Base-by-base conservation (phyloP, 768 basidiomycete species). In the Mycena amicta region DNA sequence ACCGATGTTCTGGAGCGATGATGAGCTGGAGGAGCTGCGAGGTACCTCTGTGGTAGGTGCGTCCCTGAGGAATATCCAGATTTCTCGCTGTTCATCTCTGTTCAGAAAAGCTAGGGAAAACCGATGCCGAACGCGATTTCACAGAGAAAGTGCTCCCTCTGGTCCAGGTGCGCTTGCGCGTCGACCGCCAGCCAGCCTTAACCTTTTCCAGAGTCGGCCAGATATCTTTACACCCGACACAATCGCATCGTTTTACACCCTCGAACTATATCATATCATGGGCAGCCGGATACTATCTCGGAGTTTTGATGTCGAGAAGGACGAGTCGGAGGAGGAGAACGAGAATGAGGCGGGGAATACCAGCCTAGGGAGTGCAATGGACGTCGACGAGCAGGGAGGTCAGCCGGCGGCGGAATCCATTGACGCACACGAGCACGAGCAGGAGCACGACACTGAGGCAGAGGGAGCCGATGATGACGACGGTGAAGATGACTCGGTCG, bases 221-320 rank as follows among this genome's bases (percentile, higher is more conserved):
- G 85, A 88, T 59, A 71, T 95, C n/a, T 98, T 98, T 67, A 79
- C 79, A 11, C 73, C 77, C 3, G 74, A 76, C 13, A 72, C 78
- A 23, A n/a, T n/a, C n/a, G n/a, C n/a, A n/a, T 67, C 63, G 20
- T 74, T 80, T 67, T 97, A 90, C 72, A 84, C 88, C 0, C 71
- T 95, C 15, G 81, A 86, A 41, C 77, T 81, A 20, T 98, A 90
- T 67, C 97, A 98, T 71, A 72, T 90, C 29, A 92, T 92, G 79
- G 97, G 97, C 6, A 95, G 92, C 61, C 82, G 92, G 25, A 93
- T 99, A 57, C 81, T 98, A 4, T 97, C 95, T 4, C 83, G 97
- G 40, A 95, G 94, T 67, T 99, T 99, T 73, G 85, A 84, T 28
- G 86, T 99, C 28, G 87, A 88, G 57, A 80, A 76, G 53, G 84